phyloP scores from a whole-genome alignment of 78 protist species.

The Isochrysis galbana region DNA sequence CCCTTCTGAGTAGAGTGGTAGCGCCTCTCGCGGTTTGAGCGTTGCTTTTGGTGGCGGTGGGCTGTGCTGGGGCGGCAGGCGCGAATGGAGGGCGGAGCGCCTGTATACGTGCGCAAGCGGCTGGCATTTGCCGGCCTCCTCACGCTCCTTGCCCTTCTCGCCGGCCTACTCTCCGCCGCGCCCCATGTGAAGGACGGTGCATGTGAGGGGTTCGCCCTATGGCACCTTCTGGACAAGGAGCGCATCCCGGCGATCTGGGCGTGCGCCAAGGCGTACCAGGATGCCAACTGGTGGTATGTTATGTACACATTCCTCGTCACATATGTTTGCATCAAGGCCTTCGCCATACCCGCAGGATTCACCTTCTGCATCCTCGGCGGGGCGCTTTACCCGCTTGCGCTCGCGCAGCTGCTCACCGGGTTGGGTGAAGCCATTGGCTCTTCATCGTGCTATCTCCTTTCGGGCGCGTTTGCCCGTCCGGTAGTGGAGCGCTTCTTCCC shows the following conservation, averaged over 20 bases:
- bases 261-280: not conserved
- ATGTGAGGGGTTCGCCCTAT: not conserved
- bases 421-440: not conserved
- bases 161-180: not conserved
- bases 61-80: too few relatives aligned
- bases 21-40: too few relatives aligned
- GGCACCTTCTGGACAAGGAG: not conserved
- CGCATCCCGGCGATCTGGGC: not conserved
- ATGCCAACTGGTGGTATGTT: not conserved
- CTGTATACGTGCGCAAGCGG: not conserved
- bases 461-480: not conserved
- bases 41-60: too few relatives aligned
- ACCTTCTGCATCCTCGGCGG: constrained; percentile 7
- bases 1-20: too few relatives aligned
- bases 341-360: constrained; percentile 22
- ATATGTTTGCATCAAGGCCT: not conserved
- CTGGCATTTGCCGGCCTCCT: not conserved
- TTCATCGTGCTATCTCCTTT: not conserved
- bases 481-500: not conserved
- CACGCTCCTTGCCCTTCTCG: not conserved
- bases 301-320: not conserved
- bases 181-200: not conserved
- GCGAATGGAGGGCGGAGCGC: too few relatives aligned
- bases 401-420: not conserved
- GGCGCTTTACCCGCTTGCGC: not conserved